Evolutionary conservation across 2,329 filamentous ascomycete genomes (phyloP), one percentile per base, ranked within the genome.

Genomic region (Helotiales sp.): DNA sequence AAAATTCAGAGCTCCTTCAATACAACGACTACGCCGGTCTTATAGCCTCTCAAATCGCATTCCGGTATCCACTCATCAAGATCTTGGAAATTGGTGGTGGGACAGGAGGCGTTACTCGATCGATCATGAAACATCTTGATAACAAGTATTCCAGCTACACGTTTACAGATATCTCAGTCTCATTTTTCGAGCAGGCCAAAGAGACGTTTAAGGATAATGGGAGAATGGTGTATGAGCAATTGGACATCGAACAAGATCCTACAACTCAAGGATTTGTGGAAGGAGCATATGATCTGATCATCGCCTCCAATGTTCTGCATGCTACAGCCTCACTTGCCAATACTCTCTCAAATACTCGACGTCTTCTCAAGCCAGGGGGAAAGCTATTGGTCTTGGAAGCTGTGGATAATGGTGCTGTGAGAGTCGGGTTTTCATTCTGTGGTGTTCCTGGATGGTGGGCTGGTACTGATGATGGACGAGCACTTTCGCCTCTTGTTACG

Each of bases 101-200:
- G 1, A 77, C 75, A 3, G 78, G 76, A 2, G 72, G 71, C 10
- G 70, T 76, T 0, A 80, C 78, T 0, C 64, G 69, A 5, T 53
- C 57, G 1, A 66, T 80, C 5, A 60, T 80, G 3, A 55, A 65
- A 4, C 48, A 54, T 5, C 59, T 79, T 10, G 71, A 66, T 1
- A 17, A 63, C n/a, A 8, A 57, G 2, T 76, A 74, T 46, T 61
- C 68, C 2, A 71, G 69, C 1, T 81, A 80, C 62, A 77, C 74
- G 0, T 81, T 70, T 64, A 80, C 79, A 0, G 78, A 80, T 55
- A 72, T 79, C 12, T 74, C 74, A 0, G 57, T 69, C 3, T 72
- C 69, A 7, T 77, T 77, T 66, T 78, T 80, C 50, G 71, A 73
- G 13, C 61, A 67, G 1, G 75, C 73, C 0, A 57, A 66, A 19